Evolutionary conservation across 768 basidiomycete genomes (phyloP).

Genomic region (Tricholoma saponaceum): DNA sequence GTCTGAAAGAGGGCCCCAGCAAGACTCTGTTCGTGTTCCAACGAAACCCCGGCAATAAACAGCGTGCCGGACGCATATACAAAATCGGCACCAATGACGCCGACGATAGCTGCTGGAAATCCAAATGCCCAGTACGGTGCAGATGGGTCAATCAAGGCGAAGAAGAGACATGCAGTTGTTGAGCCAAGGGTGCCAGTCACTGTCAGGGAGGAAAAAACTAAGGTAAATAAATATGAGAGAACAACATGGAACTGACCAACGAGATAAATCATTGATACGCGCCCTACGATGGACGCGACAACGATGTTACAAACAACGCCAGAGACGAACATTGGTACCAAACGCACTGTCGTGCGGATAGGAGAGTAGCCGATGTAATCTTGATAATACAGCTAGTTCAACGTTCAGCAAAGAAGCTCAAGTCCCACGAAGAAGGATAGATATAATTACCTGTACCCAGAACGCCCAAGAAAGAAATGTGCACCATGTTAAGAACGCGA

Average conservation of each 20-base stretch:
- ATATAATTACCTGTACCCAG: constrained; percentile 20
- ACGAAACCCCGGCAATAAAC: constrained; percentile 65
- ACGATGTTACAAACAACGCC: constrained; percentile 63
- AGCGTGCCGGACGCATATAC: constrained; percentile 70
- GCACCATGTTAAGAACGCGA: constrained; percentile 58
- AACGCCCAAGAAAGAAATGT: constrained; percentile 49
- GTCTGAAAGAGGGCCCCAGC: constrained; percentile 78
- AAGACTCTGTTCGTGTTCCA: constrained; percentile 70
- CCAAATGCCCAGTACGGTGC: constrained; percentile 71
- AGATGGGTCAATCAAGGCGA: constrained; percentile 58
- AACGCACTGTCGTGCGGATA: constrained; percentile 56
- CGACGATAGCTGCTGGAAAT: constrained; percentile 61
- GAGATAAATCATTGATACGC: constrained; percentile 51
- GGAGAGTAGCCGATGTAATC: constrained; percentile 52
- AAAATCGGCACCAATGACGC: constrained; percentile 77
- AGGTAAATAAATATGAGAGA: neutral
- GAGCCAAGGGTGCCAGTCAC: constrained; percentile 55
- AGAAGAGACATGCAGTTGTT: constrained; percentile 52
- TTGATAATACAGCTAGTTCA: constrained; percentile 64
- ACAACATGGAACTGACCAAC: constrained; percentile 39
- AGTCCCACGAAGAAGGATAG: constrained; percentile 9
- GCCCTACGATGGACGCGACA: constrained; percentile 55
- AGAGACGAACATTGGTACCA: constrained; percentile 68
- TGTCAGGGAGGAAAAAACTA: constrained; percentile 6
- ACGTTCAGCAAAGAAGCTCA: constrained; percentile 22